Evolutionary conservation across 305 asterid genomes (phyloP).

Genomic region (Coffea humblotiana): DNA sequence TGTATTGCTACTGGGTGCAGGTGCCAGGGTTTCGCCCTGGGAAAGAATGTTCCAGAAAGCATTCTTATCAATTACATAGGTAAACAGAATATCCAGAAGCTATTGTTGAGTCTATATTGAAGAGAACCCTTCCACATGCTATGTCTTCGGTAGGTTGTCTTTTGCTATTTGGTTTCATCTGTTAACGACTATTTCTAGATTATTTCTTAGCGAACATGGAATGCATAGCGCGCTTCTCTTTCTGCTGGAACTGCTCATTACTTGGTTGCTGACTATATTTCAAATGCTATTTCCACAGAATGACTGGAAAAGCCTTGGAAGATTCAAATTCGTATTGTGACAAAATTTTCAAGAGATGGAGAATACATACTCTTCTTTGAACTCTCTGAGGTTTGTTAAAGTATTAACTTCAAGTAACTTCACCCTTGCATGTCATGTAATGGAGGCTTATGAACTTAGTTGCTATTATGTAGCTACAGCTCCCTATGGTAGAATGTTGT

Average conservation of each 20-base stretch:
- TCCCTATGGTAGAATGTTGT: not conserved
- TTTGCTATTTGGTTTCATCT: not conserved
- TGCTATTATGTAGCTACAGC: not conserved
- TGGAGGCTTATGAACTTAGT: not conserved
- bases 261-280: slow-evolving; percentile 15
- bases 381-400: slow-evolving; percentile 64
- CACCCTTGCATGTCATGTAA: slow-evolving; percentile 2
- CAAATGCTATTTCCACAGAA: slow-evolving; percentile 45
- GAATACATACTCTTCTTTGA: slow-evolving; percentile 55
- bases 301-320: slow-evolving; percentile 81
- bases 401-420: slow-evolving; percentile 4
- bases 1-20: slow-evolving; percentile 26
- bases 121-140: slow-evolving; percentile 98
- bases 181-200: not conserved
- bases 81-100: slow-evolving; percentile 67
- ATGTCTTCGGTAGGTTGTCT: slow-evolving; percentile 68
- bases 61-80: slow-evolving; percentile 68
- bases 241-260: slow-evolving; percentile 10
- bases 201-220: not conserved
- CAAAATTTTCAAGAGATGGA: slow-evolving; percentile 79
- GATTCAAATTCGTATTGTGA: slow-evolving; percentile 73
- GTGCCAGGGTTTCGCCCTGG: slow-evolving; percentile 99
- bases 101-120: slow-evolving; percentile 76
- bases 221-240: not conserved
- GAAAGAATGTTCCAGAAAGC: slow-evolving; percentile 81